These are phyloP conservation scores for Rhizoclosmatium globosum DNA, from an alignment of 192 early-diverging fungal species.

Conservation along the genomic window DNA sequence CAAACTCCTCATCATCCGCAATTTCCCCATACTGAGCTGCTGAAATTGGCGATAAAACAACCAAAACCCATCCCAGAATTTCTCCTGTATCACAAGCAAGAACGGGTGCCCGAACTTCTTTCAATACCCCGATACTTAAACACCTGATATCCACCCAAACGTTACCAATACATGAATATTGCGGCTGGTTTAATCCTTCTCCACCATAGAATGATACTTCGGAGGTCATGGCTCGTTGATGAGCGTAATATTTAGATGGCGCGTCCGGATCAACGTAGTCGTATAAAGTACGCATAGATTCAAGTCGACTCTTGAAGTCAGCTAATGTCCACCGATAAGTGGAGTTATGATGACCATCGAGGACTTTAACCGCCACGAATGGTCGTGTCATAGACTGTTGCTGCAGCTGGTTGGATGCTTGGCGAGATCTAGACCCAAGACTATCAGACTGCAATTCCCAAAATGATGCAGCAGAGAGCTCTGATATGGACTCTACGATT, in stretches of 20 bases:
- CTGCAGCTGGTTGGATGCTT: not conserved
- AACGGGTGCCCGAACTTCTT: conserved; percentile 35
- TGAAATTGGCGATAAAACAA: conserved; percentile 34
- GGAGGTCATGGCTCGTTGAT: conserved; percentile 19
- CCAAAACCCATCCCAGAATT: conserved; percentile 31
- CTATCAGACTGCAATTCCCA: conserved; percentile 41
- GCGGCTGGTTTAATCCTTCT: not conserved
- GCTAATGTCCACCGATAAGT: conserved; percentile 18
- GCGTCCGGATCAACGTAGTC: conserved; percentile 25
- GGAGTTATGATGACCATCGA: conserved; percentile 36
- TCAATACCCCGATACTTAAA: conserved; percentile 21
- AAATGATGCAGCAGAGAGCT: conserved; percentile 40
- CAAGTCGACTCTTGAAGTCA: conserved; percentile 27
- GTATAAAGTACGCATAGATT: conserved; percentile 22
- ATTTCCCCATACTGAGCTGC: not conserved
- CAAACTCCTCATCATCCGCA: not conserved
- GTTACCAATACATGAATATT: conserved; percentile 24
- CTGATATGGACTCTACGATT: conserved; percentile 41
- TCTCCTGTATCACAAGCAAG: not conserved
- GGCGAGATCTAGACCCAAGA: conserved; percentile 10
- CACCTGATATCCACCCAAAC: conserved; percentile 9
- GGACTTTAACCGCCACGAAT: conserved; percentile 29
- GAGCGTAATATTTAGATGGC: conserved; percentile 30
- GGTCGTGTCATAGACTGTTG: not conserved
- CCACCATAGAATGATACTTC: conserved; percentile 31